These are phyloP conservation scores for Ensete ventricosum DNA, from an alignment of 176 grass and related monocot genomes.

Conservation along the genomic window DNA sequence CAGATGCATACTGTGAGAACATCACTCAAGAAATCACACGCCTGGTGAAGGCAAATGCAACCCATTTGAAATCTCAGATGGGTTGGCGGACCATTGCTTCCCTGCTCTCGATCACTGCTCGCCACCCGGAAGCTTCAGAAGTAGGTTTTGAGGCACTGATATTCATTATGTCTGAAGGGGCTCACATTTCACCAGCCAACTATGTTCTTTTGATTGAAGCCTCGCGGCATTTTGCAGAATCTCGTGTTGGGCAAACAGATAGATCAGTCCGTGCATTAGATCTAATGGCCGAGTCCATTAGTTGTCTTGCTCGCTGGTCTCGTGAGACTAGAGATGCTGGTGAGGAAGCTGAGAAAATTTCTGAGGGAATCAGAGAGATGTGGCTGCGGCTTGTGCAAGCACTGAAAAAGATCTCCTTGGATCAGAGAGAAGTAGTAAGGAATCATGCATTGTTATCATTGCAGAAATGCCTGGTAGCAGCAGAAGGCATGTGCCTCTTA, in stretches of 20 bases:
- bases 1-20: conserved; percentile 92
- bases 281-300: conserved; percentile 65
- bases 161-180: conserved; percentile 87
- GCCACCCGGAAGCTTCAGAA: conserved; percentile 84
- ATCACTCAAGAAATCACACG: conserved; percentile 82
- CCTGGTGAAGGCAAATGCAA: conserved; percentile 77
- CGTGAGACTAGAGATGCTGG: conserved; percentile 43
- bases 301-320: conserved; percentile 62
- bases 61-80: conserved; percentile 79
- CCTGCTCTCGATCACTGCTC: conserved; percentile 88
- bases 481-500: conserved; percentile 64
- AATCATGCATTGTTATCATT: conserved; percentile 76
- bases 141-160: conserved; percentile 75
- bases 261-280: conserved; percentile 70
- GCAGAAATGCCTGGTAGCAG: conserved; percentile 54
- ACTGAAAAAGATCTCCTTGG: conserved; percentile 75
- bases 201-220: conserved; percentile 83
- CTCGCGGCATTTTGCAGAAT: conserved; percentile 77
- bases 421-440: conserved; percentile 87
- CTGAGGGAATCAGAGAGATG: conserved; percentile 87
- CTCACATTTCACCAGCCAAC: conserved; percentile 64
- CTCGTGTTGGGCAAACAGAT: conserved; percentile 66
- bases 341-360: conserved; percentile 70
- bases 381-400: conserved; percentile 74
- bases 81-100: conserved; percentile 80